Percentiles rank a stretch among this genome's conserved stretches.
phyloP scores from a whole-genome alignment of 2,329 filamentous ascomycete genomes.

The Zalaria sp. region DNA sequence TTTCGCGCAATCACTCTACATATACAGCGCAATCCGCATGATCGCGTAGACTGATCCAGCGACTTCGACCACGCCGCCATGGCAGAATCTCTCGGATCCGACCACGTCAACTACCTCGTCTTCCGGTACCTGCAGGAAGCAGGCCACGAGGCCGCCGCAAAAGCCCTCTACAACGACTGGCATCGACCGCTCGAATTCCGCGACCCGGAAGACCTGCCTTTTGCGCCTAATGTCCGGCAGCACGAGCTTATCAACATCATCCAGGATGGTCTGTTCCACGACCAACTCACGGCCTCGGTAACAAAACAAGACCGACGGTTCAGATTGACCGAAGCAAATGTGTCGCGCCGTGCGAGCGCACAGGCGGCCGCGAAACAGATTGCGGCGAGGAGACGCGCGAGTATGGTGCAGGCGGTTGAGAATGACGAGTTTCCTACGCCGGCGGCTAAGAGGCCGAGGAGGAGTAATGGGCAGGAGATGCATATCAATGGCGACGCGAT shows the following conservation, averaged over 20 bases:
- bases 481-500: conserved; percentile 31
- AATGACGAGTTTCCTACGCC: conserved; percentile 18
- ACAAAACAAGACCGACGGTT: conserved; percentile 6
- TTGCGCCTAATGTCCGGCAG: conserved; percentile 43
- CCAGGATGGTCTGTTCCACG: conserved; percentile 45
- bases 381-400: background rate
- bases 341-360: background rate
- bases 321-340: conserved; percentile 1
- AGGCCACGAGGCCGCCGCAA: conserved; percentile 25
- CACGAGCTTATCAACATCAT: conserved; percentile 47
- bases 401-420: background rate
- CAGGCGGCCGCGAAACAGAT: background rate
- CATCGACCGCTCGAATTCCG: conserved; percentile 25
- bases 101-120: conserved; percentile 57
- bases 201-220: conserved; percentile 46
- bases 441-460: conserved; percentile 17
- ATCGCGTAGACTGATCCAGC: too few species aligned
- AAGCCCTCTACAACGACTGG: conserved; percentile 49
- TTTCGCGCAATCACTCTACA: too few species aligned
- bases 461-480: conserved; percentile 15
- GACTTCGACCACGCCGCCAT: conserved; percentile 11
- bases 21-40: too few species aligned
- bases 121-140: conserved; percentile 41
- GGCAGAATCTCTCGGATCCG: conserved; percentile 32
- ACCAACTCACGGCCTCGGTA: conserved; percentile 18